Evolutionary conservation across 1,139 yeast genomes (phyloP).

Genomic region (Taiozyma onychis): DNA sequence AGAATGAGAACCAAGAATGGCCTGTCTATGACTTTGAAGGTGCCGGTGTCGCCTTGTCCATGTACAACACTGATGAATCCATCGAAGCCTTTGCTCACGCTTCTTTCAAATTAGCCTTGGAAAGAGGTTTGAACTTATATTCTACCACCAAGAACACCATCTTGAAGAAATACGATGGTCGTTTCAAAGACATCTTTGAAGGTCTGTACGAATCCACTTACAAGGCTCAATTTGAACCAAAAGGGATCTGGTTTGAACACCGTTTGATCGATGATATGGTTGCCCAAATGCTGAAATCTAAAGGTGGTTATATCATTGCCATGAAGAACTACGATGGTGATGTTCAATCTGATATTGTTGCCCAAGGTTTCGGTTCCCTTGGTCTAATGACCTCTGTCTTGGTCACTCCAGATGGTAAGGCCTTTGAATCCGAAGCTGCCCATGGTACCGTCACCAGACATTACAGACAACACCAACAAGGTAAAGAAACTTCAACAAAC

Average conservation of each 20-base stretch:
- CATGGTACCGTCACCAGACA: slow-evolving; percentile 89
- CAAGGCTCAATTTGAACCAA: slow-evolving; percentile 50
- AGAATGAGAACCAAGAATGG: slow-evolving; percentile 31
- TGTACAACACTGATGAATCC: slow-evolving; percentile 83
- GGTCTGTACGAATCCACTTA: slow-evolving; percentile 55
- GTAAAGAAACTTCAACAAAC: slow-evolving; percentile 79
- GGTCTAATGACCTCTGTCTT: slow-evolving; percentile 82
- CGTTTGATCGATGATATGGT: slow-evolving; percentile 86
- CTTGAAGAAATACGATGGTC: slow-evolving; percentile 75
- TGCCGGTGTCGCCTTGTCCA: slow-evolving; percentile 71
- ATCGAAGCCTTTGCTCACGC: slow-evolving; percentile 74
- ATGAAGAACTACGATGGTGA: slow-evolving; percentile 85
- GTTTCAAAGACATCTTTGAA: slow-evolving; percentile 76
- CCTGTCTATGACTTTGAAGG: slow-evolving; percentile 58
- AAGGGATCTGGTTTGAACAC: slow-evolving; percentile 75
- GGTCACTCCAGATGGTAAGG: slow-evolving; percentile 82
- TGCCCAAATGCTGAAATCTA: slow-evolving; percentile 81
- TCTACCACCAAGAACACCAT: slow-evolving; percentile 78
- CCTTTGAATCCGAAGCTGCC: slow-evolving; percentile 81
- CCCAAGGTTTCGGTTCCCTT: slow-evolving; percentile 81
- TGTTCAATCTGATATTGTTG: slow-evolving; percentile 80
- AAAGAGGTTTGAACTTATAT: slow-evolving; percentile 59
- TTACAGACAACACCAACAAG: slow-evolving; percentile 78
- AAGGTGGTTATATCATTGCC: slow-evolving; percentile 80
- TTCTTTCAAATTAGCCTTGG: slow-evolving; percentile 68